Base-by-base conservation (phyloP, 2,329 filamentous ascomycete species). In the Fusarium tupiense region DNA sequence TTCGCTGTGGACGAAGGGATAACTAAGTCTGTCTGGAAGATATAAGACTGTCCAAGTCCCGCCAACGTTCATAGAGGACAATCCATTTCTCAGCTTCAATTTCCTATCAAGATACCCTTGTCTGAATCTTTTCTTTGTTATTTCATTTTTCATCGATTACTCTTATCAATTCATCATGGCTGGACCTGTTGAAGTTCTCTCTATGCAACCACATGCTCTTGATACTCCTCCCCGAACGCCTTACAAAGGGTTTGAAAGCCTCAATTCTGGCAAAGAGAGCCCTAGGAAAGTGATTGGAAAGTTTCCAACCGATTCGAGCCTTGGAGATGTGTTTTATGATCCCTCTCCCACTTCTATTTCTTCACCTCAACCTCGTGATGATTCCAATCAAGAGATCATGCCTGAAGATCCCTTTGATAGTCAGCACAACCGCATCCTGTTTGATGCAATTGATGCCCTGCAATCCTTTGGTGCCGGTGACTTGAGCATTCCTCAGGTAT, bases 401-500 rank as follows among this genome's bases (percentile, higher is more conserved):
- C 66, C 76, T 1, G 74, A 81, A 22, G 77, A 82, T 29, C 80
- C 82, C 0, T 84, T 84, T 50, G 79, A 82, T 26, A 83, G 72
- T 33, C 80, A 80, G 54, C 71, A 76, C 17, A 84, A 82, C 43
- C 79, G 76, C 20, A 76, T 77, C 4, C 37, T 84, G 3, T 84
- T 84, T 52, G 77, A 84, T 29, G 82, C 81, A 3, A 82, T 85
- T 17, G 81, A 85, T 52, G 65, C 80, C 13, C 62, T 85, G 0
- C 81, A 82, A 41, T 77, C 78, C 8, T 81, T 78, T 59, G 79
- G 78, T 9, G 78, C 79, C 17, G 74, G 77, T 46, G 73, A 79
- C 16, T 67, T 84, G 7, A 80, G 79, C 13, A 78, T 82, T 26
- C 82, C 83, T 4, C 81, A 85, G 72, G 83, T 83, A 67, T 58